These are phyloP conservation scores for Berberis vulgaris DNA, from an alignment of 164 flowering plant genomes.

Conservation along the genomic window DNA sequence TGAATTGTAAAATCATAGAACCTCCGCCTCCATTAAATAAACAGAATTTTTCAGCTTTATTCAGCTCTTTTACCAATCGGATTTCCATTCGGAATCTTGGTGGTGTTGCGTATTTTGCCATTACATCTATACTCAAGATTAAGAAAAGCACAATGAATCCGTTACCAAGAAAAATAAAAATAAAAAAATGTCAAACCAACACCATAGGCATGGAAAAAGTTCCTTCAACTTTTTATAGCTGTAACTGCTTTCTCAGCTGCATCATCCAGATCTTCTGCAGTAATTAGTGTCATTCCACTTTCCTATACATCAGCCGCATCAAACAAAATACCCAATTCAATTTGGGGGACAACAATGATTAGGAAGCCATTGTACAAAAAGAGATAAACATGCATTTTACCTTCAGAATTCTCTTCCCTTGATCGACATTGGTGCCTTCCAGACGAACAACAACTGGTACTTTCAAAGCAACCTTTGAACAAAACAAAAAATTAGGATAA, in stretches of 20 bases:
- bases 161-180: background rate
- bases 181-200: constrained; percentile 1
- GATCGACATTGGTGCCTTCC: constrained; percentile 97
- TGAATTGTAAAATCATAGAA: too few relatives aligned
- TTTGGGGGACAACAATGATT: background rate
- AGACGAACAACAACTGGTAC: constrained; percentile 95
- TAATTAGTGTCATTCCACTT: constrained; percentile 74
- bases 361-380: background rate
- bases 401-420: constrained; percentile 95
- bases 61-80: too few relatives aligned
- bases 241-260: constrained; percentile 97
- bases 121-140: background rate
- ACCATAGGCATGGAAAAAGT: background rate
- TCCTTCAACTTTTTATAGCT: constrained; percentile 28
- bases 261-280: constrained; percentile 94
- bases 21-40: too few relatives aligned
- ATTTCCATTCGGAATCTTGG: too few relatives aligned
- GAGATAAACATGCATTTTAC: constrained; percentile 23
- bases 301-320: constrained; percentile 19
- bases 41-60: too few relatives aligned
- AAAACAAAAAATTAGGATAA: background rate
- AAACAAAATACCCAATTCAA: background rate
- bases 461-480: constrained; percentile 66
- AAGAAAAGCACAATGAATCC: background rate
- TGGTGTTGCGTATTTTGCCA: background rate